These are phyloP conservation scores for Globisporangium nunn DNA, from an alignment of 352 stramenopile genomes.

Conservation along the genomic window DNA sequence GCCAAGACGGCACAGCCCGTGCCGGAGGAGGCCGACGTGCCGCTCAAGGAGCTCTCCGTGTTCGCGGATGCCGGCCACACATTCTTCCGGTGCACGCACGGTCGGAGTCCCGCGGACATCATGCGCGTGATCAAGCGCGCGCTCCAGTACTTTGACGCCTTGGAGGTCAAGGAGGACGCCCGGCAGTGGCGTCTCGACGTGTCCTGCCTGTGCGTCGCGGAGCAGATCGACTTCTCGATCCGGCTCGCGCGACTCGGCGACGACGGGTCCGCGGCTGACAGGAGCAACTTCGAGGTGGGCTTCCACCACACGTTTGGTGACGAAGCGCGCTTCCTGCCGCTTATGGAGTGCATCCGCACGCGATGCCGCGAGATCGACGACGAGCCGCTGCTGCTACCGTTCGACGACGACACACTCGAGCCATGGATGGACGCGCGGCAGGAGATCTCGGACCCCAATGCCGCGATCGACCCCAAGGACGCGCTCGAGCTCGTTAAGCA, in stretches of 20 bases:
- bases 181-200: constrained; percentile 34
- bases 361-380: constrained; percentile 52
- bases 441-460: constrained; percentile 32
- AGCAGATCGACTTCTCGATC: constrained; percentile 57
- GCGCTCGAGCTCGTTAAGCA: constrained; percentile 44
- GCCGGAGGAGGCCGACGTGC: background rate
- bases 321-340: constrained; percentile 41
- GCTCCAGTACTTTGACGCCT: constrained; percentile 26
- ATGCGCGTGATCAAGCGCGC: constrained; percentile 32
- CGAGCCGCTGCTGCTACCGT: constrained; percentile 40
- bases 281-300: constrained; percentile 39
- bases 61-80: constrained; percentile 2
- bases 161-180: constrained; percentile 11
- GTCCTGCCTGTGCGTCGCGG: constrained; percentile 52
- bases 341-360: constrained; percentile 43
- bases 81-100: constrained; percentile 34
- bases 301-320: constrained; percentile 43
- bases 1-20: background rate
- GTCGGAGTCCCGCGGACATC: constrained; percentile 26
- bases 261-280: background rate
- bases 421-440: constrained; percentile 53
- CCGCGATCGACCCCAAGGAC: constrained; percentile 43
- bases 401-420: constrained; percentile 39
- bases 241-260: constrained; percentile 34
- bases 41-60: constrained; percentile 5